Percentiles rank a stretch among this genome's conserved stretches.
These are phyloP conservation scores for Schoenoplectus triqueter DNA, from an alignment of 202 grass and related monocot species.

Conservation along the genomic window DNA sequence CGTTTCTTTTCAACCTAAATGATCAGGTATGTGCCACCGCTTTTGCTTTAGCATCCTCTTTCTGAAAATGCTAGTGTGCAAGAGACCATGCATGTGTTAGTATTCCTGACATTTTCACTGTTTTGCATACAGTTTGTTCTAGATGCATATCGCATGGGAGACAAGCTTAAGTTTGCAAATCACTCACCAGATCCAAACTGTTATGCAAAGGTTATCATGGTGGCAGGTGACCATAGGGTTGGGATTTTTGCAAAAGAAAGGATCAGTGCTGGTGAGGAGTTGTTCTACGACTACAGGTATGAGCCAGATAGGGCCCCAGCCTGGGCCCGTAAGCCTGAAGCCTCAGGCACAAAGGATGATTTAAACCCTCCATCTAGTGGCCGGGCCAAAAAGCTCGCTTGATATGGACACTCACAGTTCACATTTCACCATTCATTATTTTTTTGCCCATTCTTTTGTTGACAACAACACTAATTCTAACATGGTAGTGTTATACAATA, in stretches of 20 bases:
- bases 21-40: constrained; percentile 60
- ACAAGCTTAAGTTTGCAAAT: constrained; percentile 98
- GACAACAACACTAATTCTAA: constrained; percentile 39
- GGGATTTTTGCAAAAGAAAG: constrained; percentile 99
- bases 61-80: neutral
- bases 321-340: constrained; percentile 92
- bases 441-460: constrained; percentile 43
- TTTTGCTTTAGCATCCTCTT: constrained; percentile 5
- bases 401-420: constrained; percentile 17
- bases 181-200: constrained; percentile 96
- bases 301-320: constrained; percentile 82
- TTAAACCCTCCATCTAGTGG: constrained; percentile 59
- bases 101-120: constrained; percentile 13
- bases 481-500: constrained; percentile 31
- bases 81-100: neutral
- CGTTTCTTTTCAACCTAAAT: constrained; percentile 97
- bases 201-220: constrained; percentile 98
- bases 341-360: constrained; percentile 59
- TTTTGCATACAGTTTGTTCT: constrained; percentile 83
- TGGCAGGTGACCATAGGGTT: constrained; percentile 88
- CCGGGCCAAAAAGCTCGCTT: constrained; percentile 84
- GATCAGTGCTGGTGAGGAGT: constrained; percentile 76
- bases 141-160: constrained; percentile 91
- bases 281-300: constrained; percentile 94
- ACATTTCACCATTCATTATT: constrained; percentile 30